Conservation (phyloP, 2,329 filamentous ascomycete species). For the Iodosphaeria phyllophila region DNA sequence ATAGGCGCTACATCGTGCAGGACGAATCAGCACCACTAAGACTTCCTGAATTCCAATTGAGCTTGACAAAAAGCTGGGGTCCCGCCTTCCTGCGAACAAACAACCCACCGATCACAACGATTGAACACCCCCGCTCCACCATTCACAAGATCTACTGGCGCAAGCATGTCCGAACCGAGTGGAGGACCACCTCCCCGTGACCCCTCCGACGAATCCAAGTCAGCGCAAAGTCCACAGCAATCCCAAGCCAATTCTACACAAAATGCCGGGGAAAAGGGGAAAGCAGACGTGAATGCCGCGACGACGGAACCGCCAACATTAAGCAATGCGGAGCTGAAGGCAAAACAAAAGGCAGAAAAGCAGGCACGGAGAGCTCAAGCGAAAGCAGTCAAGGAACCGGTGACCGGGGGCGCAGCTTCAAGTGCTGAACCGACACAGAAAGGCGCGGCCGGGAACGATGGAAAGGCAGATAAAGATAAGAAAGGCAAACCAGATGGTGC, state of each 20-base stretch:
- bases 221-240: background rate
- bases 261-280: too few species aligned
- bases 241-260: background rate
- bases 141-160: too few species aligned
- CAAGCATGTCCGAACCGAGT: too few species aligned
- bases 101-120: too few species aligned
- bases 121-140: too few species aligned
- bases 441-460: slow-evolving; percentile 18
- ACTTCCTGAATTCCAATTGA: too few species aligned
- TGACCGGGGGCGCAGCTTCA: slow-evolving; percentile 18
- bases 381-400: slow-evolving; percentile 34
- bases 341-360: slow-evolving; percentile 80
- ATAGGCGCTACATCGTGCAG: too few species aligned
- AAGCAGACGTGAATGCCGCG: slow-evolving; percentile 1
- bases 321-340: slow-evolving; percentile 67
- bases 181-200: too few species aligned
- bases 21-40: too few species aligned
- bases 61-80: too few species aligned
- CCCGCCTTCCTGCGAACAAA: too few species aligned
- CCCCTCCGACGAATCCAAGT: too few species aligned
- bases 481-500: slow-evolving; percentile 27
- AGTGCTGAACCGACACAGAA: slow-evolving; percentile 16
- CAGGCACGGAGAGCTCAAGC: slow-evolving; percentile 62
- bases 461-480: slow-evolving; percentile 29
- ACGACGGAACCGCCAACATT: slow-evolving; percentile 17